Percentiles rank a stretch among this genome's conserved stretches.
phyloP scores from a whole-genome alignment of 495 filamentous ascomycete genomes.

The Immersiella caudata region DNA sequence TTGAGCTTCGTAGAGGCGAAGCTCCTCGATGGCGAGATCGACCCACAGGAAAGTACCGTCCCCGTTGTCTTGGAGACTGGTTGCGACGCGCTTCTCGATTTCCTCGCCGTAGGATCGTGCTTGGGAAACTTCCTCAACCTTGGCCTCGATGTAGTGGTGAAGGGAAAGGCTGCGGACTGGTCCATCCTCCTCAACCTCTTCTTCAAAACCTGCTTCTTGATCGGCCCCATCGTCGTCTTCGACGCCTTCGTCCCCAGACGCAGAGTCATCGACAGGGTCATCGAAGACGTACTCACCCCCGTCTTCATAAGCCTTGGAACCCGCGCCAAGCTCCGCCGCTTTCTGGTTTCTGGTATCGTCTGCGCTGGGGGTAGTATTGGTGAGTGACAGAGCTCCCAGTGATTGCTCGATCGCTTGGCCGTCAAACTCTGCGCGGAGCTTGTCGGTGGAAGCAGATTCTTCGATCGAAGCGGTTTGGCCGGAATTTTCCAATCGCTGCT shows the following conservation, averaged over 20 bases:
- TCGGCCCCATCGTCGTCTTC: background rate
- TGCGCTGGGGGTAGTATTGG: background rate
- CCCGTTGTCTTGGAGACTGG: background rate
- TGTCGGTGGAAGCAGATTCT: too few species aligned
- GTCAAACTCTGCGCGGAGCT: background rate
- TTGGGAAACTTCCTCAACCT: constrained; percentile 5
- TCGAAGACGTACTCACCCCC: background rate
- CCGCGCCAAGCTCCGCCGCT: background rate
- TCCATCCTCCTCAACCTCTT: background rate
- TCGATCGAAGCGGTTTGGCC: background rate
- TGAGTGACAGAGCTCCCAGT: background rate
- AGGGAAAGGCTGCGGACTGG: background rate
- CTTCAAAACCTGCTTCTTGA: background rate
- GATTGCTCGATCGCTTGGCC: background rate
- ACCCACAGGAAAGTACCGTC: constrained; percentile 12
- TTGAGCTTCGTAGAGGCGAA: constrained; percentile 6
- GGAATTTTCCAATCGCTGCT: background rate
- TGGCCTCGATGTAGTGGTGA: constrained; percentile 8
- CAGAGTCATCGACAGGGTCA: background rate
- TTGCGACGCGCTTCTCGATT: background rate
- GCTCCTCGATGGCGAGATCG: constrained; percentile 8
- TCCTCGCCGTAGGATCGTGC: background rate
- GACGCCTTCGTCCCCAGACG: background rate
- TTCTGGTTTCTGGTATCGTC: too few species aligned
- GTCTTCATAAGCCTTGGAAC: background rate